These are phyloP conservation scores for Delonix regia DNA, from an alignment of 306 rosid species.

Conservation along the genomic window DNA sequence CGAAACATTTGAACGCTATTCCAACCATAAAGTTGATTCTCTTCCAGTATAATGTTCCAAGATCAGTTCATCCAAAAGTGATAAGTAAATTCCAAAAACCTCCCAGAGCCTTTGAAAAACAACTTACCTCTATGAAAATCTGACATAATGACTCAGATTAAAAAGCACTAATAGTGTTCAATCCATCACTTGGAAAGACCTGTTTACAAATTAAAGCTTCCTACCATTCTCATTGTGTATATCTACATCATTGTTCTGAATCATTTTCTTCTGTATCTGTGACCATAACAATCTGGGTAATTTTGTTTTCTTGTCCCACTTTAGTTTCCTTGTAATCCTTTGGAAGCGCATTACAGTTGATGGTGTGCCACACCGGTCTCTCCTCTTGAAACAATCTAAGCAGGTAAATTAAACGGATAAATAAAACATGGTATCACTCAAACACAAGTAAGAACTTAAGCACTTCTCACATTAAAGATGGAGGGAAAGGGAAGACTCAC, in stretches of 20 bases:
- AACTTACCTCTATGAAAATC: neutral
- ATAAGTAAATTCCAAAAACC: neutral
- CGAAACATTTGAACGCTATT: neutral
- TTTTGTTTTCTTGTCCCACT: slow-evolving; percentile 40
- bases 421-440: neutral
- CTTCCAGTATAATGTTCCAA: neutral
- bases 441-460: neutral
- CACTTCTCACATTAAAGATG: neutral
- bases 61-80: neutral
- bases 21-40: no score
- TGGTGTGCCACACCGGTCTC: slow-evolving; percentile 85
- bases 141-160: neutral
- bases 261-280: slow-evolving; percentile 57
- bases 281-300: slow-evolving; percentile 55
- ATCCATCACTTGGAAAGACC: slow-evolving; percentile 16
- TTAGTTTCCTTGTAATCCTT: slow-evolving; percentile 60
- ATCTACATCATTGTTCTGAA: slow-evolving; percentile 51
- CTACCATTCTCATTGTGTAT: neutral
- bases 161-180: slow-evolving; percentile 19
- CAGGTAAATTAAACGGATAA: slow-evolving; percentile 23
- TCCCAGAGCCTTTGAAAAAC: neutral
- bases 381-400: slow-evolving; percentile 87
- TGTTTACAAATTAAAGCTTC: slow-evolving; percentile 1
- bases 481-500: slow-evolving; percentile 55
- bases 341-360: slow-evolving; percentile 77